These are phyloP conservation scores for Yamadazyma atmosphaerica DNA, from an alignment of 1,139 yeast genomes.

Conservation along the genomic window DNA sequence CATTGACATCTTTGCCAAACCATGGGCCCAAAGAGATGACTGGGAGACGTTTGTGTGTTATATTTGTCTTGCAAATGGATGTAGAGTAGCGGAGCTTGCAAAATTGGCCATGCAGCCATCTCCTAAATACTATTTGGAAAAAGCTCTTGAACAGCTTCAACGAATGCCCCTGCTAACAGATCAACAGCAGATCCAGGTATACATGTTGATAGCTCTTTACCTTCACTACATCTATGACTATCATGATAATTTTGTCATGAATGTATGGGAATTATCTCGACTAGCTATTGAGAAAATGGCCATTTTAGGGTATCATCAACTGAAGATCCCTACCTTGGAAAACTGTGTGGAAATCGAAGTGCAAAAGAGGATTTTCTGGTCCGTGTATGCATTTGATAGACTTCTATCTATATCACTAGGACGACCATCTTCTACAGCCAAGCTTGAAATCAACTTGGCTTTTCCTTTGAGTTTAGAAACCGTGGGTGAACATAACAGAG, in stretches of 20 bases:
- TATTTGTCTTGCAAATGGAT: constrained; percentile 15
- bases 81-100: constrained; percentile 14
- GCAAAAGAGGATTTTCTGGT: constrained; percentile 16
- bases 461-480: constrained; percentile 15
- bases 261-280: constrained; percentile 17
- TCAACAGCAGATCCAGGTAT: constrained; percentile 14
- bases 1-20: constrained; percentile 6
- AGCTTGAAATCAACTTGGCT: constrained; percentile 11
- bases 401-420: constrained; percentile 15
- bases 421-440: constrained; percentile 12
- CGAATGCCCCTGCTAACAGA: constrained; percentile 6
- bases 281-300: constrained; percentile 15
- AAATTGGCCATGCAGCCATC: constrained; percentile 10
- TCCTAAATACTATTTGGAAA: constrained; percentile 14
- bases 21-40: constrained; percentile 6
- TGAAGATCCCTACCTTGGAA: constrained; percentile 8
- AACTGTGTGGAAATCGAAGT: constrained; percentile 11
- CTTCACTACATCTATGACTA: constrained; percentile 14
- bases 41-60: constrained; percentile 13
- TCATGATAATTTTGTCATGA: constrained; percentile 13
- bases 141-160: constrained; percentile 10
- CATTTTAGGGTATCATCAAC: constrained; percentile 14
- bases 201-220: constrained; percentile 15
- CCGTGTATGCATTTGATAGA: constrained; percentile 16
- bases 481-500: constrained; percentile 6